A percentile compares a stretch with the other conserved stretches of the same genome.
phyloP scores from a whole-genome alignment of 192 early-diverging fungal genomes.

The Entomortierella lignicola region DNA sequence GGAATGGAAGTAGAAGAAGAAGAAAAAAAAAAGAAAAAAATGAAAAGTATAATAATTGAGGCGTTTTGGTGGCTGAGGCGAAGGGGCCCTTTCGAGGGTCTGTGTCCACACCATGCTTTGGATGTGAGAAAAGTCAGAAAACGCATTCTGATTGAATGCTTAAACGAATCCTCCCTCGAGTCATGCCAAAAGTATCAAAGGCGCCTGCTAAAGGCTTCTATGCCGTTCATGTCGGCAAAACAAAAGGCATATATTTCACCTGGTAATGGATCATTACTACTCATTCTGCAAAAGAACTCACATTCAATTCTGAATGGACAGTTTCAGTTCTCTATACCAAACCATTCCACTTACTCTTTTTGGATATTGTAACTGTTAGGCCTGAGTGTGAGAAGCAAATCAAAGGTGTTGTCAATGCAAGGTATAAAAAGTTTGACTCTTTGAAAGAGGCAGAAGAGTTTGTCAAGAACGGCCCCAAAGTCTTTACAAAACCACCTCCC shows the following conservation, averaged over 20 bases:
- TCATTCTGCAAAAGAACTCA: background rate
- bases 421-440: conserved; percentile 72
- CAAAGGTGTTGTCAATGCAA: conserved; percentile 62
- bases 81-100: too few relatives aligned
- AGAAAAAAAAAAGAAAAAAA: too few relatives aligned
- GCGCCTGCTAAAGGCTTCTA: conserved; percentile 49
- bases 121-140: too few relatives aligned
- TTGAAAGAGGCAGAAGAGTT: conserved; percentile 66
- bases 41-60: too few relatives aligned
- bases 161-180: conserved; percentile 9
- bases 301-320: too few relatives aligned
- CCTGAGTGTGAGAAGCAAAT: conserved; percentile 71
- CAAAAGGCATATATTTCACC: conserved; percentile 52
- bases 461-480: conserved; percentile 38
- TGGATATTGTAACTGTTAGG: conserved; percentile 44
- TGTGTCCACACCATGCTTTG: too few relatives aligned
- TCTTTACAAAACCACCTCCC: conserved; percentile 15
- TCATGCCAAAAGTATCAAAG: conserved; percentile 42
- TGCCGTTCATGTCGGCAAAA: conserved; percentile 59
- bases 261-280: conserved; percentile 37
- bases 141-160: conserved; percentile 14
- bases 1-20: too few relatives aligned
- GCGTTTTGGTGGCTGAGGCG: too few relatives aligned
- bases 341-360: background rate
- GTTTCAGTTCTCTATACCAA: background rate